phyloP scores from a whole-genome alignment of 306 rosid genomes.

The Spatholobus suberectus region DNA sequence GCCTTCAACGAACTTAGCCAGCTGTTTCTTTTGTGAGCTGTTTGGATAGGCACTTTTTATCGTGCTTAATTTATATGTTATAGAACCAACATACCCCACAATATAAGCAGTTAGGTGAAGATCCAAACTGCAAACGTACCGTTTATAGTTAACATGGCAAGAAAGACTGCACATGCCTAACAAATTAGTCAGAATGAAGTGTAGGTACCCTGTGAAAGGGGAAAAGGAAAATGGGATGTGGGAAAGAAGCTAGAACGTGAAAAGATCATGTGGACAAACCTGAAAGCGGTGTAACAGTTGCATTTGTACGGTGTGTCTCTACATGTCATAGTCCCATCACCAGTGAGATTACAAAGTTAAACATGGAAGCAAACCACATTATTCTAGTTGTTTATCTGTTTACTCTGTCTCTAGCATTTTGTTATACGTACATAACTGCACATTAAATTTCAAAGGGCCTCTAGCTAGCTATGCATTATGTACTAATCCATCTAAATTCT shows the following conservation, averaged over 20 bases:
- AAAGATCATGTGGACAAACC: slow-evolving; percentile 35
- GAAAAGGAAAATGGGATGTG: slow-evolving; percentile 12
- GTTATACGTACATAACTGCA: neutral
- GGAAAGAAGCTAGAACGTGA: slow-evolving; percentile 33
- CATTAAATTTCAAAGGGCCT: slow-evolving; percentile 4
- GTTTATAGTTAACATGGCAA: slow-evolving; percentile 10
- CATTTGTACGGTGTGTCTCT: slow-evolving; percentile 29
- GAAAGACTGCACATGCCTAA: neutral
- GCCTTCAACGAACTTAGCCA: neutral
- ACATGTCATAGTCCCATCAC: slow-evolving; percentile 27
- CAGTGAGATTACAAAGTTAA: slow-evolving; percentile 3
- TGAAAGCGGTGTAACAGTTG: slow-evolving; percentile 37
- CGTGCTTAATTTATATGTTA: neutral
- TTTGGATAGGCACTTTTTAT: neutral
- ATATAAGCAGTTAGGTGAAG: neutral
- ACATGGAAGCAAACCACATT: slow-evolving; percentile 9
- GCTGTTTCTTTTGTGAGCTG: slow-evolving; percentile 2
- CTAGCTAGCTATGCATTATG: neutral
- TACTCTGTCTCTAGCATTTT: slow-evolving; percentile 10
- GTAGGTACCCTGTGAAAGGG: neutral
- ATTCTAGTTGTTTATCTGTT: slow-evolving; percentile 2
- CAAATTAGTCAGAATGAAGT: neutral
- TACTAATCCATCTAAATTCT: neutral
- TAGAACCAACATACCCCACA: slow-evolving; percentile 23
- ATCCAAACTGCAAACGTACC: neutral